Base-by-base conservation (phyloP, 441 rosid genomes). In the Erysimum cheiri region DNA sequence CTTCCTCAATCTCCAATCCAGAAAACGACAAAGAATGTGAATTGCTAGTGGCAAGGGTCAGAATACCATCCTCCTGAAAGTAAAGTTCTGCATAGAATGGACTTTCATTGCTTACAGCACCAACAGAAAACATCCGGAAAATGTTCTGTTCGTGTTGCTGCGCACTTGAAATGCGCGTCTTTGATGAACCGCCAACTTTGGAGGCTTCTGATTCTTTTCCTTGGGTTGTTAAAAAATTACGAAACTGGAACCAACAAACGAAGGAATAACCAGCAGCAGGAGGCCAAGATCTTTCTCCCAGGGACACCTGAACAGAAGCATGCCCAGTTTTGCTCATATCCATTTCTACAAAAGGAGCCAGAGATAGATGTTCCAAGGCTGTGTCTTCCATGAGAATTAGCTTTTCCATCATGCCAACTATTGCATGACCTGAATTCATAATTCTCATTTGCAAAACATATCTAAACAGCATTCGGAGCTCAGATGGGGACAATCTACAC, bases 261-360 rank as follows among this genome's bases (percentile, higher is more conserved):
- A 94, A 94, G 46, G 98, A 94, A 88, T 94, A 94, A 54, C 98
- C 98, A 73, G 96, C 98, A 58, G 96, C 97, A 74, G 97, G 98
- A 72, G 98, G 98, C 98, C 98, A 94, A 60, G 97, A 91, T 82
- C 98, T 88, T 80, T 91, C 98, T 69, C 98, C 98, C n/a, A 94
- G 77, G 69, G 98, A 89, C 52, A 88, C 98, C 85, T 94, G 98
- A 75, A 94, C 80, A 77, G 98, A 88, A 76, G 97, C 96, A 79
- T 91, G 92, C 39, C 98, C 98, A 63, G 84, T 77, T 83, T 87
- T 94, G 77, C 87, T 87, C 97, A 94, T 91, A 73, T 90, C 92
- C 96, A 94, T 86, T 89, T 87, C 96, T 63, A 87, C 87, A 80
- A 87, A 91, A 29, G 98, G 98, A 24, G 98, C 96, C 57, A 91